Evolutionary conservation across 441 rosid genomes (phyloP).

Genomic region (Kokia cookei): DNA sequence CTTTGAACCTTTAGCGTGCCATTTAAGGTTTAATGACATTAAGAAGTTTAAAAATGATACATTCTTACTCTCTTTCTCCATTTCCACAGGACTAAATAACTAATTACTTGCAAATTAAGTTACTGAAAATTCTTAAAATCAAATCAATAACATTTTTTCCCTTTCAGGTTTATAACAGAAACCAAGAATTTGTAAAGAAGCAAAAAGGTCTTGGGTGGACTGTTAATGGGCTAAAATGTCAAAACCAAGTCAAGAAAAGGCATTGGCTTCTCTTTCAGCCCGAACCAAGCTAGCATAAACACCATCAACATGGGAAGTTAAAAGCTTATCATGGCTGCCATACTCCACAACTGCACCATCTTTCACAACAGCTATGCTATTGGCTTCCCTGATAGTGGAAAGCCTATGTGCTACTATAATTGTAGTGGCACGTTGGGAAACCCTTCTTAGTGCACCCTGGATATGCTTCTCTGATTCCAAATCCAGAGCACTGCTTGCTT

Average conservation of each 20-base stretch:
- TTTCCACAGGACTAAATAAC: not conserved
- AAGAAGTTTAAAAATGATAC: not conserved
- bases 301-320: slow-evolving; percentile 48
- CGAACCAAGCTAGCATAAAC: slow-evolving; percentile 49
- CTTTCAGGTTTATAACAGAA: not conserved
- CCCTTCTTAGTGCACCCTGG: slow-evolving; percentile 47
- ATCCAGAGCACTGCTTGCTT: slow-evolving; percentile 75
- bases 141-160: not conserved
- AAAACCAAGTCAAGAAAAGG: slow-evolving; percentile 34
- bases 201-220: not conserved
- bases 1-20: not conserved
- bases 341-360: slow-evolving; percentile 47
- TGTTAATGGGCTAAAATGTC: not conserved
- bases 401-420: slow-evolving; percentile 58
- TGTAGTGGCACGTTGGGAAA: slow-evolving; percentile 41
- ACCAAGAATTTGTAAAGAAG: not conserved
- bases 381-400: slow-evolving; percentile 54
- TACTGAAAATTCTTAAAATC: not conserved
- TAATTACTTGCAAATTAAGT: not conserved
- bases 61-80: not conserved
- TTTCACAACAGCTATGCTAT: slow-evolving; percentile 49
- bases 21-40: not conserved
- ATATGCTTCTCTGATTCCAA: slow-evolving; percentile 67
- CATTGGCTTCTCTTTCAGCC: slow-evolving; percentile 47
- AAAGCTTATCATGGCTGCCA: slow-evolving; percentile 55